phyloP scores from a whole-genome alignment of 768 basidiomycete genomes.

The Cystoderma amianthinum region DNA sequence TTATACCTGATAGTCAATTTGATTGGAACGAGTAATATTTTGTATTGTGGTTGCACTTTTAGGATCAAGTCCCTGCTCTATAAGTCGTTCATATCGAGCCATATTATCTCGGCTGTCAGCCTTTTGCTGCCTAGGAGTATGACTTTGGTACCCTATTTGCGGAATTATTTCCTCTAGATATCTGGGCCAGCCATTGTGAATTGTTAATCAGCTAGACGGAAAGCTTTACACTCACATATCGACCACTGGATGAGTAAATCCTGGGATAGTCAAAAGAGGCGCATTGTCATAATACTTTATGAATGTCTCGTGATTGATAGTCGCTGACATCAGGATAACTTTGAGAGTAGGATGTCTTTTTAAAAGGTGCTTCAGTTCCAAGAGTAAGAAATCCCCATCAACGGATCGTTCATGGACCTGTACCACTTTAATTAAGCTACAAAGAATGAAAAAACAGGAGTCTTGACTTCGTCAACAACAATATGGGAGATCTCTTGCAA shows the following conservation, averaged over 20 bases:
- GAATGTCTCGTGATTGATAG: conserved; percentile 87
- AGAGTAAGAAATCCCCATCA: conserved; percentile 83
- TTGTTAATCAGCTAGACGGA: background rate
- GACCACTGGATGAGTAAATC: conserved; percentile 69
- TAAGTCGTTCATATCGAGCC: conserved; percentile 41
- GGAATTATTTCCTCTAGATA: conserved; percentile 81
- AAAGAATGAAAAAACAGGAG: background rate
- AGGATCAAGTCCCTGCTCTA: conserved; percentile 47
- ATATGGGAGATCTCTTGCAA: conserved; percentile 74
- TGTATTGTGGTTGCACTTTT: conserved; percentile 47
- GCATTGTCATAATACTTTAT: conserved; percentile 76
- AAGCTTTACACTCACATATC: conserved; percentile 48
- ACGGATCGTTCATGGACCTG: conserved; percentile 91
- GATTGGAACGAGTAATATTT: conserved; percentile 49
- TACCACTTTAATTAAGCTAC: background rate
- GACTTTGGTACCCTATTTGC: conserved; percentile 46
- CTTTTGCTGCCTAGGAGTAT: background rate
- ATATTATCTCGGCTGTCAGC: background rate
- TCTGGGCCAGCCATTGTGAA: conserved; percentile 24
- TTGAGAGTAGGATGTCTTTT: conserved; percentile 59
- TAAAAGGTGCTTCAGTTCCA: conserved; percentile 77
- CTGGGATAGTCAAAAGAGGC: conserved; percentile 80
- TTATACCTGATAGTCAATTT: conserved; percentile 69
- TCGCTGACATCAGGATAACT: conserved; percentile 89
- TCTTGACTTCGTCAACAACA: conserved; percentile 77